Conservation (phyloP, 352 stramenopile genomes). For the Blastocystis sp. region DNA sequence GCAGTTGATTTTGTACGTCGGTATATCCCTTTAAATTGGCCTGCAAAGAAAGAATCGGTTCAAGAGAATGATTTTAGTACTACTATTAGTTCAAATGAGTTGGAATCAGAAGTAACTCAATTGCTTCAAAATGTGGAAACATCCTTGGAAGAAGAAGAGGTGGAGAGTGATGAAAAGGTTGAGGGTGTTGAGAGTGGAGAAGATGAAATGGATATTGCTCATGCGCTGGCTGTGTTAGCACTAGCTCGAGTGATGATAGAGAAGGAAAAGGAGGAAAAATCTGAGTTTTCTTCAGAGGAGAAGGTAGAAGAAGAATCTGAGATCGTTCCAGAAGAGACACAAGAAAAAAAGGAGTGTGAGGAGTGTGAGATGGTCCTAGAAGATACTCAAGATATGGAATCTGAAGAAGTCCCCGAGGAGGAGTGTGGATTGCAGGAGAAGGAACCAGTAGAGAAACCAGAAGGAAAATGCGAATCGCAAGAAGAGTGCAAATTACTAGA, state of each 20-base stretch:
- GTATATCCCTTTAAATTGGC: conserved; percentile 42
- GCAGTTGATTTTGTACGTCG: conserved; percentile 23
- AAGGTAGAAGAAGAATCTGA: neutral
- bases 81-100: conserved; percentile 57
- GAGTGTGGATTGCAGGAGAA: neutral
- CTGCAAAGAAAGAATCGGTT: neutral
- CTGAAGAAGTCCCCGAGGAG: too few relatives aligned
- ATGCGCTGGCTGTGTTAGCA: neutral
- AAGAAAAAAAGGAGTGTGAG: neutral
- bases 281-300: neutral
- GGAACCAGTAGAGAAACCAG: neutral
- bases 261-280: conserved; percentile 5
- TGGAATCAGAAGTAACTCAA: conserved; percentile 32
- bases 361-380: neutral
- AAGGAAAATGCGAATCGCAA: too few relatives aligned
- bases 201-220: neutral
- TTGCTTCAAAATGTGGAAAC: conserved; percentile 42
- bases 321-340: neutral
- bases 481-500: too few relatives aligned
- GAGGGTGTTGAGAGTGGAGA: neutral
- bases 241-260: neutral
- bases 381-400: neutral
- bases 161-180: neutral
- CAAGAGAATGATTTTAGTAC: neutral
- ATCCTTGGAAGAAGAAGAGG: neutral